Percentiles rank a stretch among this genome's conserved stretches.
phyloP scores from a whole-genome alignment of 164 flowering plant species.

The Santalum album region DNA sequence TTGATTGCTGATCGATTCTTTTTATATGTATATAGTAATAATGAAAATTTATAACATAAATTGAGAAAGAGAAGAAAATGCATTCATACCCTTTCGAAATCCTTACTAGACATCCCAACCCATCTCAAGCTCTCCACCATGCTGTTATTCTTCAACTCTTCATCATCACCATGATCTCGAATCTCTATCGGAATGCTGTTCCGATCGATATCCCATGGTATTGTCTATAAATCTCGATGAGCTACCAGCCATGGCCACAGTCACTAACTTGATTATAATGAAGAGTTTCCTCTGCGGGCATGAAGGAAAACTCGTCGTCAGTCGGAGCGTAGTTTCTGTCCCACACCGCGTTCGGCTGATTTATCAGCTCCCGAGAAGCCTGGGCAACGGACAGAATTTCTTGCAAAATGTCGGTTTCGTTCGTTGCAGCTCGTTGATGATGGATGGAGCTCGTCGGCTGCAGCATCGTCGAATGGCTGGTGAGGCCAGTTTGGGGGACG shows the following conservation, averaged over 20 bases:
- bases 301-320: slow-evolving; percentile 35
- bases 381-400: slow-evolving; percentile 70
- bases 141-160: slow-evolving; percentile 29
- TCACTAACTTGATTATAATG: slow-evolving; percentile 8
- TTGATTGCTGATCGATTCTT: no score
- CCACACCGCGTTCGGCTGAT: slow-evolving; percentile 27
- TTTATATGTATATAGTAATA: no score
- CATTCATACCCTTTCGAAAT: slow-evolving; percentile 57
- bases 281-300: slow-evolving; percentile 9
- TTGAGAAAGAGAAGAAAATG: no score
- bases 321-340: slow-evolving; percentile 19
- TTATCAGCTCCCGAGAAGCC: slow-evolving; percentile 45
- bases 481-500: slow-evolving; percentile 28
- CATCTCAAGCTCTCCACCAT: slow-evolving; percentile 62
- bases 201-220: slow-evolving; percentile 20
- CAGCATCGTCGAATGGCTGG: slow-evolving; percentile 17
- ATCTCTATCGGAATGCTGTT: slow-evolving; percentile 33
- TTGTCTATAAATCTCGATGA: slow-evolving; percentile 18
- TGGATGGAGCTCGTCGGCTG: slow-evolving; percentile 13
- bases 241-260: slow-evolving; percentile 6
- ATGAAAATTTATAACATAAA: no score
- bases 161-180: slow-evolving; percentile 30
- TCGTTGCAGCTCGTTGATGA: slow-evolving; percentile 6
- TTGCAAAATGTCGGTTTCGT: slow-evolving; percentile 37
- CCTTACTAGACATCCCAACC: slow-evolving; percentile 60